Conservation (phyloP, 2,329 filamentous ascomycete species). For the Chaetomiaceae sp. region DNA sequence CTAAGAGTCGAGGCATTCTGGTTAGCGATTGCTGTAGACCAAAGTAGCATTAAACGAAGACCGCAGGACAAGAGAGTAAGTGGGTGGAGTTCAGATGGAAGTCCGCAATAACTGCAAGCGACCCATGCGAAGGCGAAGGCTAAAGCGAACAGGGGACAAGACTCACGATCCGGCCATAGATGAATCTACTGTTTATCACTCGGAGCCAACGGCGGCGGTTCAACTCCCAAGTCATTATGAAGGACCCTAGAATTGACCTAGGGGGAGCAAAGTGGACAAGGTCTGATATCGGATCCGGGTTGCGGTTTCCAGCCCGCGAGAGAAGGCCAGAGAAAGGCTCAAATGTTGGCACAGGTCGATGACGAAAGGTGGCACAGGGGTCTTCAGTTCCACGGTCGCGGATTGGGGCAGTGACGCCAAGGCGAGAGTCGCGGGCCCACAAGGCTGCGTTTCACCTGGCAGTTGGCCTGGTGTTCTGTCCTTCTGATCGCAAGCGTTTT, state of each 20-base stretch:
- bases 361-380: slow-evolving; percentile 22
- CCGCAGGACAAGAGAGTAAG: no score
- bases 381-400: background rate
- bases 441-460: background rate
- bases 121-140: background rate
- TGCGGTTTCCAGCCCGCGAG: background rate
- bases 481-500: background rate
- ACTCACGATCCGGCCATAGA: slow-evolving; percentile 70
- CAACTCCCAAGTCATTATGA: slow-evolving; percentile 55
- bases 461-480: background rate
- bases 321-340: slow-evolving; percentile 4
- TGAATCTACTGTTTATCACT: slow-evolving; percentile 65
- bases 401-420: slow-evolving; percentile 3
- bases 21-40: slow-evolving; percentile 13
- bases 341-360: slow-evolving; percentile 20
- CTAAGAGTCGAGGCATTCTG: slow-evolving; percentile 44
- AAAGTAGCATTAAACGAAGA: background rate
- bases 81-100: background rate
- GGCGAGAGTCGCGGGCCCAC: slow-evolving; percentile 4
- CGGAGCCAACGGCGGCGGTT: slow-evolving; percentile 58
- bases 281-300: slow-evolving; percentile 5
- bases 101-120: background rate
- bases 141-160: background rate
- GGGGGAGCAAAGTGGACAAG: background rate
- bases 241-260: background rate